A percentile compares a stretch with the other conserved stretches of the same genome.
These are phyloP conservation scores for Ziziphus jujuba DNA, from an alignment of 306 rosid genomes.

Conservation along the genomic window DNA sequence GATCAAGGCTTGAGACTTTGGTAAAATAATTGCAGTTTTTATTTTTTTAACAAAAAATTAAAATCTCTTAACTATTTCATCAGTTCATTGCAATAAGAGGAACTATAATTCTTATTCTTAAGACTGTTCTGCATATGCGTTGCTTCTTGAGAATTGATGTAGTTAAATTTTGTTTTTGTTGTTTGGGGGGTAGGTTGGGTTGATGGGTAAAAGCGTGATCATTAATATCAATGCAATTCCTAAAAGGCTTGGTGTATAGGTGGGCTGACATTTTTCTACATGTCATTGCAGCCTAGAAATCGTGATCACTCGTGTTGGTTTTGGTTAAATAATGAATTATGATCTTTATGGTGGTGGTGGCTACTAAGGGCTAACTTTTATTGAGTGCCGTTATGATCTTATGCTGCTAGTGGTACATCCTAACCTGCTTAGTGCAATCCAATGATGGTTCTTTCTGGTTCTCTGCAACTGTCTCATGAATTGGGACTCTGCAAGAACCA, in stretches of 20 bases:
- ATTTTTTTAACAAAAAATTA: neutral
- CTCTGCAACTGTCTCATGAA: conserved; percentile 72
- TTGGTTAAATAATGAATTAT: neutral
- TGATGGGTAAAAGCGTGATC: neutral
- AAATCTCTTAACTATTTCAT: neutral
- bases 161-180: no score
- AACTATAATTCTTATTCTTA: neutral
- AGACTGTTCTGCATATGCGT: neutral
- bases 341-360: conserved; percentile 7
- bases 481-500: conserved; percentile 71
- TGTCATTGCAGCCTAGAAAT: conserved; percentile 20
- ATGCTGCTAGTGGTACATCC: conserved; percentile 30
- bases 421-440: conserved; percentile 27
- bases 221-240: neutral
- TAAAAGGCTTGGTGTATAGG: neutral
- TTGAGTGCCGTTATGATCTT: conserved; percentile 15
- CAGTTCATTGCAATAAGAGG: neutral
- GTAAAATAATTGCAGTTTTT: no score
- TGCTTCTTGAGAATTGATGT: no score
- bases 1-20: no score
- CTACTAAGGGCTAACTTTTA: conserved; percentile 19
- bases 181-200: no score
- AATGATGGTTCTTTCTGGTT: conserved; percentile 77
- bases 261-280: neutral
- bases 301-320: conserved; percentile 25